phyloP scores from a whole-genome alignment of 176 grass and related monocot genomes.

The Avena insularis region DNA sequence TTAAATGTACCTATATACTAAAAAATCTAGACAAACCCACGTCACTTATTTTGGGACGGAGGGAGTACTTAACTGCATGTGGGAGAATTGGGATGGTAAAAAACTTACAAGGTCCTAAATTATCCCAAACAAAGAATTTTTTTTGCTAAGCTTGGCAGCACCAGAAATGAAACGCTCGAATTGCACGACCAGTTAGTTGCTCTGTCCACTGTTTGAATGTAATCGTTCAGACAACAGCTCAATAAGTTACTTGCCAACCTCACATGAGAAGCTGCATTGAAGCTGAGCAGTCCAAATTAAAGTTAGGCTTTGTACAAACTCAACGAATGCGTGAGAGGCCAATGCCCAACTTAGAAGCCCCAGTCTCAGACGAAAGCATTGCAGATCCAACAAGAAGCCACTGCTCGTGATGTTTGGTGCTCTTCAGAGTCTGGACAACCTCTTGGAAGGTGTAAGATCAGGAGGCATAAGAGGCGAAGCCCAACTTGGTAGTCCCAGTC shows the following conservation, averaged over 20 bases:
- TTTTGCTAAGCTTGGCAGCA: too few species aligned
- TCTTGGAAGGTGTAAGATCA: neutral
- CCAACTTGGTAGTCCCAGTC: slow-evolving; percentile 15
- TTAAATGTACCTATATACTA: too few species aligned
- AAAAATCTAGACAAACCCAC: too few species aligned
- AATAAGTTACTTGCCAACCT: neutral
- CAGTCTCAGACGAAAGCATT: slow-evolving; percentile 32
- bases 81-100: neutral
- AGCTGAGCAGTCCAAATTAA: neutral
- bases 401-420: slow-evolving; percentile 27
- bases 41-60: too few species aligned
- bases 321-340: neutral
- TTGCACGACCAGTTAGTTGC: neutral
- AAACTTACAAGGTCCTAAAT: neutral
- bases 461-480: slow-evolving; percentile 35
- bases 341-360: neutral
- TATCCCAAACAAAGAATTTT: neutral
- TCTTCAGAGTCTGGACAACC: too few species aligned
- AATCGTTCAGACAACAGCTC: neutral
- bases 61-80: neutral
- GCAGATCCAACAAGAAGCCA: slow-evolving; percentile 40
- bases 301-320: neutral
- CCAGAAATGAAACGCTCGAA: neutral
- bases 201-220: neutral
- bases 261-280: neutral